Evolutionary conservation across 2,329 filamentous ascomycete genomes (phyloP), one percentile per base, ranked within the genome.

Genomic region (Daldinia eschscholtzii): DNA sequence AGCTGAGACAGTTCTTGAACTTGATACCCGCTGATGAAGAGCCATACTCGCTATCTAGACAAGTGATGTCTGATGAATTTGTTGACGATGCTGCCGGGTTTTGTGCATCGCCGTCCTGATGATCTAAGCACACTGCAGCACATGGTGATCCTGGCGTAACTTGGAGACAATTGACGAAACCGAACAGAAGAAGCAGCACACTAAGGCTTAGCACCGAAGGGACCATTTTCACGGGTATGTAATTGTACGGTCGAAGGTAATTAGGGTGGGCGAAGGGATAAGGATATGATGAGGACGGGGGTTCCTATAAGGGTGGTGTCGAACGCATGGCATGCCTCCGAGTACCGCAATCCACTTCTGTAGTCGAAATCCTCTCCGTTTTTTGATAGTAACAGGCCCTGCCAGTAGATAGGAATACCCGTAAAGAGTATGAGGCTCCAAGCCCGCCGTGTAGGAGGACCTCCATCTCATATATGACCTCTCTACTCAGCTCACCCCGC

Each of bases 111-210:
- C 73, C 75, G 12, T 78, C 75, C 0, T 74, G 64, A 2, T 79
- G 76, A 65, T 85, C 81, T 4, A 85, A 73, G 62, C 87, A 89
- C 1, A 83, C 65, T 0, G 81, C 76, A 0, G 85, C 81, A 72
- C 87, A 89, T 9, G 79, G 73, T 0, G 87, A 88, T 9, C 83
- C 83, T 0, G 86, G 84, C 1, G 85, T 83, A 1, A 87, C 82
- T 59, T 85, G 79, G 2, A 87, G 76, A 2, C 41, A 61, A 18
- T n/a, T 65, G 53, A 13, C 64, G 23, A 20, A 77, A 46, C 35
- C 37, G 39, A 74, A 64, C 41, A 74, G 50, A 26, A 72, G 39
- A 26, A 57, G 37, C 12, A 41, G 23, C 4, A 57, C 2, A 3
- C 23, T 12, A 23, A 30, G 13, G 2, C 9, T 39, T 15, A 18